Evolutionary conservation across 2,329 filamentous ascomycete genomes (phyloP), one percentile per base, ranked within the genome.

Genomic region (Stemphylium beticola): DNA sequence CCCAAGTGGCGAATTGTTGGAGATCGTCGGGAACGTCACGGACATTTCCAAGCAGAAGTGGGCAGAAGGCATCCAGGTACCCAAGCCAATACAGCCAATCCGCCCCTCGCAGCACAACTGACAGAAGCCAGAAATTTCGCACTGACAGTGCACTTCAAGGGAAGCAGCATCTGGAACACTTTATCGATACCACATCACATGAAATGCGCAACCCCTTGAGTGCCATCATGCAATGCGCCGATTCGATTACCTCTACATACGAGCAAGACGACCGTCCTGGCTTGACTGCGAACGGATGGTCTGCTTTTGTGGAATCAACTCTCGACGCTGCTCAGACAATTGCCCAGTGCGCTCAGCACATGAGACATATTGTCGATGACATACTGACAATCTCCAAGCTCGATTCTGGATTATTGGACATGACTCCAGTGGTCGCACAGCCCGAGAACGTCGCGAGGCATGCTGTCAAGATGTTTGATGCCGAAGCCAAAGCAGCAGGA

Each of bases 311-410:
- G 6, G 64, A 68, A 4, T 60, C 64, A 10, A 67, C 62, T 0
- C 8, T 72, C 10, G 75, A 77, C 26, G 68, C 74, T 9, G 74
- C 73, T 3, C 70, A 79, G 37, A 79, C 75, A 2, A 79, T 81
- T 53, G 74, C 73, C 4, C 68, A 76, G 15, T 80, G 78, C 54
- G 73, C 75, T 2, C 73, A 76, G 34, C 78, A 81, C 53, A 77
- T 79, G 65, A 79, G 78, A 43, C 65, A 76, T 17, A 79, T 81
- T n/a, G 77, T 80, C 2, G 78, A 80, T 48, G 79, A 80, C 49
- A 73, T 79, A 5, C 62, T 80, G 3, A 79, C 77, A 1, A 69
- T 79, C 20, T 78, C 76, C 1, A 80, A 80, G 45, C 68, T 80
- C 4, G 77, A 79, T 53, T 78, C 77, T 0, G 73, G 70, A 4